phyloP scores from a whole-genome alignment of 192 early-diverging fungal species.

The Podila clonocystis region DNA sequence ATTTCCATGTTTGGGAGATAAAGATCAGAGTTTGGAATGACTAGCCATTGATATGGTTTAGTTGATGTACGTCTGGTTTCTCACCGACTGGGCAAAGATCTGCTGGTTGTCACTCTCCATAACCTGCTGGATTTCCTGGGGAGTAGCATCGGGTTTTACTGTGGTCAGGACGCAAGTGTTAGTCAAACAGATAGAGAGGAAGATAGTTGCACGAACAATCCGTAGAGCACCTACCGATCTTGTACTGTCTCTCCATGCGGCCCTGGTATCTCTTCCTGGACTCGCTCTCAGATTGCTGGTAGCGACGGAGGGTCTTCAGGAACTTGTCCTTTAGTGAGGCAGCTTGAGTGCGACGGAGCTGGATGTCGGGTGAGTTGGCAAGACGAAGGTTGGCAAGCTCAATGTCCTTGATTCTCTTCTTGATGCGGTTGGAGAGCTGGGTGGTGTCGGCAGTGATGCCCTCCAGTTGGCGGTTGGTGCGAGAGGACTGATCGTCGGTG shows the following conservation, averaged over 20 bases:
- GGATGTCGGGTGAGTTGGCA: constrained; percentile 23
- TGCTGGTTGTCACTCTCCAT: constrained; percentile 76
- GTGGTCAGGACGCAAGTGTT: not conserved
- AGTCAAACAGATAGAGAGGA: not conserved
- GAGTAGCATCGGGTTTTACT: constrained; percentile 86
- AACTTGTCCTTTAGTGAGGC: constrained; percentile 68
- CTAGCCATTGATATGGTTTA: not conserved
- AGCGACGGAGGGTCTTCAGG: constrained; percentile 74
- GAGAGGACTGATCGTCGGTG: constrained; percentile 32
- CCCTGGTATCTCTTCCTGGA: constrained; percentile 88
- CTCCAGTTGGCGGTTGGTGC: constrained; percentile 47
- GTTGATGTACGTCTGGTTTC: not conserved
- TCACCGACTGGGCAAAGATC: constrained; percentile 87
- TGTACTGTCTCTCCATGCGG: constrained; percentile 83
- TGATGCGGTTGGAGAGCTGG: constrained; percentile 49
- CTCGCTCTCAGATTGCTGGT: constrained; percentile 80
- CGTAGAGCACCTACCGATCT: constrained; percentile 69
- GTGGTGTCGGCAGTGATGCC: constrained; percentile 40
- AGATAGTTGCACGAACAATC: not conserved
- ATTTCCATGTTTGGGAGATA: not conserved
- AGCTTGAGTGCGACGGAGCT: constrained; percentile 52
- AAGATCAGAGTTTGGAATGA: not conserved
- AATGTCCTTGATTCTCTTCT: constrained; percentile 60
- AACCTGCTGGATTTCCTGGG: constrained; percentile 79
- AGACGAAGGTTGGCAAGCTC: constrained; percentile 33